A percentile compares a stretch with the other conserved stretches of the same genome.
Conservation (phyloP, 805 yeast genomes). For the Wickerhamiella cacticola region DNA sequence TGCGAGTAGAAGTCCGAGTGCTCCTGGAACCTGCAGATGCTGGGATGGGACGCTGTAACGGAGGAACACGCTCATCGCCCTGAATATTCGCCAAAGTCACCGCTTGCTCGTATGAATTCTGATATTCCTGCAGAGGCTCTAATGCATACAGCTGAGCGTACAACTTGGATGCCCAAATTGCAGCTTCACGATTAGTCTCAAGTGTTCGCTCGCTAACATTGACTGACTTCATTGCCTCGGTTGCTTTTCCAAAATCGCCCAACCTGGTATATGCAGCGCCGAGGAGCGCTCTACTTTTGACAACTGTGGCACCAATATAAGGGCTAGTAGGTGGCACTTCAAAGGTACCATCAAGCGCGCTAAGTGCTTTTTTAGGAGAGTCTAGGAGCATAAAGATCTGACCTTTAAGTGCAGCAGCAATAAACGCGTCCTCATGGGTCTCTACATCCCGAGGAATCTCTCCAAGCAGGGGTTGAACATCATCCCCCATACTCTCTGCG, state of each 20-base stretch:
- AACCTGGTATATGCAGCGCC: slow-evolving; percentile 4
- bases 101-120: background rate
- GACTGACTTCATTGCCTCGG: slow-evolving; percentile 8
- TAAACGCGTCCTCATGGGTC: slow-evolving; percentile 1
- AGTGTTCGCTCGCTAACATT: slow-evolving; percentile 11
- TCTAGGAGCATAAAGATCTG: slow-evolving; percentile 2
- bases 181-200: slow-evolving; percentile 13
- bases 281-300: slow-evolving; percentile 13
- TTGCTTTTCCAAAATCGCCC: background rate
- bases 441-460: background rate
- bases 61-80: slow-evolving; percentile 3
- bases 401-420: slow-evolving; percentile 1
- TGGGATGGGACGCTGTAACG: background rate
- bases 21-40: background rate
- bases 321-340: background rate
- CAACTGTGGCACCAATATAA: slow-evolving; percentile 12
- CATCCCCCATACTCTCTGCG: background rate
- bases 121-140: background rate
- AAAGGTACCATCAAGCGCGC: background rate
- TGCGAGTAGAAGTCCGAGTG: background rate
- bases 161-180: slow-evolving; percentile 13
- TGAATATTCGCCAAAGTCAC: background rate
- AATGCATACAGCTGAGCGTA: background rate
- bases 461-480: background rate
- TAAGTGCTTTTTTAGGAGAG: background rate